Percentiles rank a stretch among this genome's conserved stretches.
Conservation (phyloP, 805 yeast genomes). For the Ogataea saltuana region DNA sequence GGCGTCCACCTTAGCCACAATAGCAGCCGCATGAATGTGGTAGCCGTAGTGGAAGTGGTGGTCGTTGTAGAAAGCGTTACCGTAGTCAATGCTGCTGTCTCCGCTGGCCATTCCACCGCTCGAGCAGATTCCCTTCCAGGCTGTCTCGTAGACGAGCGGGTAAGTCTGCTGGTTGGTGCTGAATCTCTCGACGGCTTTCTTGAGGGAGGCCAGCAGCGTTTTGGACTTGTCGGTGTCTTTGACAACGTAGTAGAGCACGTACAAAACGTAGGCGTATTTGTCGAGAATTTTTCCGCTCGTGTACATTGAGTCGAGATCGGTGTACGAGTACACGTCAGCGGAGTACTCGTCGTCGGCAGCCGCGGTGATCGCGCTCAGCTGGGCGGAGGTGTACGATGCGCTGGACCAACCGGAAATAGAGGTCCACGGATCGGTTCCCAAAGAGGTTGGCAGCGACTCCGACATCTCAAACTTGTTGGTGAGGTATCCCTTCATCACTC, state of each 20-base stretch:
- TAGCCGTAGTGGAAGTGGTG: slow-evolving; percentile 80
- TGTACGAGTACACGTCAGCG: slow-evolving; percentile 45
- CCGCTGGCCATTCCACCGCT: slow-evolving; percentile 52
- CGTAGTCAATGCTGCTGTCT: slow-evolving; percentile 61
- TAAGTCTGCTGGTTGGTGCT: slow-evolving; percentile 61
- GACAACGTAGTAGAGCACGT: slow-evolving; percentile 65
- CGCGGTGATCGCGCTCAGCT: slow-evolving; percentile 24
- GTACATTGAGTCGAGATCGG: slow-evolving; percentile 56
- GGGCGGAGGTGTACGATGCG: slow-evolving; percentile 24
- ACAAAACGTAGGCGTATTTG: slow-evolving; percentile 82
- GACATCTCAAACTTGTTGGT: slow-evolving; percentile 45
- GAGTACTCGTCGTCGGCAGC: slow-evolving; percentile 42
- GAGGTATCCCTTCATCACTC: slow-evolving; percentile 45
- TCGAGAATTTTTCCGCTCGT: slow-evolving; percentile 84
- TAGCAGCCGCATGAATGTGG: slow-evolving; percentile 69
- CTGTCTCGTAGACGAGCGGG: slow-evolving; percentile 74
- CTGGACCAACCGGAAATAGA: slow-evolving; percentile 38
- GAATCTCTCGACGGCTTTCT: slow-evolving; percentile 67
- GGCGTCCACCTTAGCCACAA: slow-evolving; percentile 55
- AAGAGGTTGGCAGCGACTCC: slow-evolving; percentile 42
- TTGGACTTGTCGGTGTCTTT: slow-evolving; percentile 52
- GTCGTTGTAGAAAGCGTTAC: slow-evolving; percentile 70
- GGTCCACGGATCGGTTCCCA: slow-evolving; percentile 59
- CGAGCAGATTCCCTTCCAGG: slow-evolving; percentile 74
- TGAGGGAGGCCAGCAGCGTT: slow-evolving; percentile 55